These are phyloP conservation scores for Lathyrus aphaca DNA, from an alignment of 306 rosid species.

Conservation along the genomic window DNA sequence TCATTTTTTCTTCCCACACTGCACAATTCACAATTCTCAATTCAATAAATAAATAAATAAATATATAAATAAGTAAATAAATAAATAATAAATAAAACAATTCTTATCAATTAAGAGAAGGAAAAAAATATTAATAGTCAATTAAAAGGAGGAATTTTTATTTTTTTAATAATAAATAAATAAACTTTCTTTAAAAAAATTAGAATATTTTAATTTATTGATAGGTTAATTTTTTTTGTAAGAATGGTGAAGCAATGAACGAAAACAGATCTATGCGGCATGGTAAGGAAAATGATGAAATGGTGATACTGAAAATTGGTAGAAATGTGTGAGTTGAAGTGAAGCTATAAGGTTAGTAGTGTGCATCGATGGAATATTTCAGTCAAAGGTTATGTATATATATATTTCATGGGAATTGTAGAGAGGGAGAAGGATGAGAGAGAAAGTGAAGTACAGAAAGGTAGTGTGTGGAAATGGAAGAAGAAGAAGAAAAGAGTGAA, in stretches of 20 bases:
- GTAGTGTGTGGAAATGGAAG: background rate
- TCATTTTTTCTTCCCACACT: slow-evolving; percentile 59
- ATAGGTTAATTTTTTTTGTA: background rate
- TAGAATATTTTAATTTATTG: background rate
- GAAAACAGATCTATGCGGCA: background rate
- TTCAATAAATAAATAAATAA: background rate
- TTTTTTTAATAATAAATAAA: background rate
- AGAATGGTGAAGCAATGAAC: background rate
- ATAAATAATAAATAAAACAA: background rate
- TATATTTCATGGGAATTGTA: background rate
- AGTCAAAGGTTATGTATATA: background rate
- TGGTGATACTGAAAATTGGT: background rate
- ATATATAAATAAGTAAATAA: background rate
- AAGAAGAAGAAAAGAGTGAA: background rate
- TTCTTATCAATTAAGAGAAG: background rate
- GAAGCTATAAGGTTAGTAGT: background rate
- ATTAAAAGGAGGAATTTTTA: no score
- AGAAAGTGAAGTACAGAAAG: slow-evolving; percentile 2
- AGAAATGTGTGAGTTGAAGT: background rate
- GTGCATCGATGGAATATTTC: background rate
- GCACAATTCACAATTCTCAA: background rate
- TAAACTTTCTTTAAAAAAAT: background rate
- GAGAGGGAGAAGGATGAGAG: slow-evolving; percentile 8
- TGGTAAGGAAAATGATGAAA: background rate
- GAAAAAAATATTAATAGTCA: background rate